These are phyloP conservation scores for Prunus davidiana DNA, from an alignment of 306 rosid species.

Conservation along the genomic window DNA sequence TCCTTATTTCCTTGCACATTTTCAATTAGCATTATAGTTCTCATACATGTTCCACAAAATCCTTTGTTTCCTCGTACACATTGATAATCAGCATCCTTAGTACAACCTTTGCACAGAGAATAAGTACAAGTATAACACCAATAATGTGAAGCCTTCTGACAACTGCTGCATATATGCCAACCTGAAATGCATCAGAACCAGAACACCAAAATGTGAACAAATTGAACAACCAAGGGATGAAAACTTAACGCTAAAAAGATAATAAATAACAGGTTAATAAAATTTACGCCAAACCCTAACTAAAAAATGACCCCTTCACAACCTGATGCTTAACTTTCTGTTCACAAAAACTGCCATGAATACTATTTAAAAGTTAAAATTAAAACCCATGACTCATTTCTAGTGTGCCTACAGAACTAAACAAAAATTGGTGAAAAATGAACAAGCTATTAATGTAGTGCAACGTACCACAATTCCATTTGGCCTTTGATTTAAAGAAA, in stretches of 20 bases:
- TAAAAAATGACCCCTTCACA: too few species aligned
- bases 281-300: background rate
- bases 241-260: background rate
- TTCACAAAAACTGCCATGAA: too few species aligned
- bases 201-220: constrained; percentile 4
- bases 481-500: constrained; percentile 86
- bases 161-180: constrained; percentile 92
- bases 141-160: constrained; percentile 78
- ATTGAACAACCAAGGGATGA: background rate
- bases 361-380: too few species aligned
- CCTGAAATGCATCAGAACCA: constrained; percentile 50
- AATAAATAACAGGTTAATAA: background rate
- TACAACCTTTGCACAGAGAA: constrained; percentile 90
- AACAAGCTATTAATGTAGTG: background rate
- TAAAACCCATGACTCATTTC: too few species aligned
- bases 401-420: background rate
- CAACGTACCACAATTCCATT: constrained; percentile 94
- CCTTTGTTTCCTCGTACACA: constrained; percentile 85
- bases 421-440: background rate
- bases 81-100: constrained; percentile 72
- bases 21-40: constrained; percentile 84
- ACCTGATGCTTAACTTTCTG: too few species aligned
- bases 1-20: constrained; percentile 59
- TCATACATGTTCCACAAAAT: constrained; percentile 86
- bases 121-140: constrained; percentile 94